These are phyloP conservation scores for Plasmodium vivax DNA, from an alignment of 169 alveolate genomes.

Conservation along the genomic window DNA sequence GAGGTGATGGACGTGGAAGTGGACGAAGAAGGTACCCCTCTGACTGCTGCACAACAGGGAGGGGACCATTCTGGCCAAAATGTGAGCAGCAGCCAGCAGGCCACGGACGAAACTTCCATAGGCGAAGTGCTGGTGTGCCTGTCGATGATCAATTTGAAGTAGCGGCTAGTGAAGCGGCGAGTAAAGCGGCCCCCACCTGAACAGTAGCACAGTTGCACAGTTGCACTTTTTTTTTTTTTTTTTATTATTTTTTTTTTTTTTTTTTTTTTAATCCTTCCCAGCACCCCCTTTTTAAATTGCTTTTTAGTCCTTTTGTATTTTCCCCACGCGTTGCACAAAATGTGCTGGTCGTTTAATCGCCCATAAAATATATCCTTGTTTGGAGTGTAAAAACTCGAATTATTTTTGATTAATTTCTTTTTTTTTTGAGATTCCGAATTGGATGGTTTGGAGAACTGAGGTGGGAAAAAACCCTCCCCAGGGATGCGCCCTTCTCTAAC, in stretches of 20 bases:
- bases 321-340: background rate
- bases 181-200: background rate
- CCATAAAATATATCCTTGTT: background rate
- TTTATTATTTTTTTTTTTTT: background rate
- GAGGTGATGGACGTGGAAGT: background rate
- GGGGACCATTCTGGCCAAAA: background rate
- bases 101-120: constrained; percentile 48
- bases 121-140: constrained; percentile 72
- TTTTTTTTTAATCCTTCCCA: background rate
- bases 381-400: constrained; percentile 11
- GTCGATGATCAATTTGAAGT: constrained; percentile 56
- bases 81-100: background rate
- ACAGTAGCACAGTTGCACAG: background rate
- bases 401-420: background rate
- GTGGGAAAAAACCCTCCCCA: background rate
- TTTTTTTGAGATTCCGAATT: background rate
- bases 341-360: background rate
- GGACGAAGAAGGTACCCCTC: background rate
- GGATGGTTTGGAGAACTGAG: background rate
- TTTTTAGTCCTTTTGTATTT: background rate
- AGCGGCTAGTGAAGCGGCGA: background rate
- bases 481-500: background rate
- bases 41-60: background rate
- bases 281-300: background rate
- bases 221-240: background rate